Evolutionary conservation across 176 grass and related monocot species (phyloP).

Genomic region (Cenchrus purpureus): DNA sequence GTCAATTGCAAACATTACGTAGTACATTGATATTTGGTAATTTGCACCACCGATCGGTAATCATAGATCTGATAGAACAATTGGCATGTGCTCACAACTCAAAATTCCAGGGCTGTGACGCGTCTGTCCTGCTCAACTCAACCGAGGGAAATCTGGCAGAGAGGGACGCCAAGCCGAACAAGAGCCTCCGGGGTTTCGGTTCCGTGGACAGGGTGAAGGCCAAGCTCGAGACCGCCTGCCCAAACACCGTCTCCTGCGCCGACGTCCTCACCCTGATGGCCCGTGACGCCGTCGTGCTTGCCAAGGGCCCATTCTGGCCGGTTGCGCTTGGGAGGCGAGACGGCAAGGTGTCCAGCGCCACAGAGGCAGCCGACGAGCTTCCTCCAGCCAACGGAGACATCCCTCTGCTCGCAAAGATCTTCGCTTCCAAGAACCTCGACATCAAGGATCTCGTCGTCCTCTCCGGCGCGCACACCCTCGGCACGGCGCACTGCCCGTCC

Average conservation of each 20-base stretch:
- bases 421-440: constrained; percentile 34
- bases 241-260: constrained; percentile 65
- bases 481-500: constrained; percentile 56
- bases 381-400: constrained; percentile 17
- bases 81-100: neutral
- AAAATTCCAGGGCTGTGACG: constrained; percentile 67
- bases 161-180: constrained; percentile 63
- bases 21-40: neutral
- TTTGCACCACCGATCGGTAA: neutral
- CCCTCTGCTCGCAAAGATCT: constrained; percentile 25
- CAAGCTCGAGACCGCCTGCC: constrained; percentile 62
- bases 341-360: constrained; percentile 26
- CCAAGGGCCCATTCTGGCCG: constrained; percentile 27
- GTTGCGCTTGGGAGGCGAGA: constrained; percentile 41
- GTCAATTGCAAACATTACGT: neutral
- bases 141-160: constrained; percentile 51
- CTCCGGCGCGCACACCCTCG: constrained; percentile 64
- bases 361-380: neutral
- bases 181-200: constrained; percentile 56
- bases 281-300: constrained; percentile 65
- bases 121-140: constrained; percentile 64
- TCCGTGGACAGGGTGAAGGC: constrained; percentile 74
- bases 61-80: neutral
- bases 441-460: constrained; percentile 50
- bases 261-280: constrained; percentile 71